Base-by-base conservation (phyloP, 2,329 filamentous ascomycete genomes). In the Elsinoe ampelina region DNA sequence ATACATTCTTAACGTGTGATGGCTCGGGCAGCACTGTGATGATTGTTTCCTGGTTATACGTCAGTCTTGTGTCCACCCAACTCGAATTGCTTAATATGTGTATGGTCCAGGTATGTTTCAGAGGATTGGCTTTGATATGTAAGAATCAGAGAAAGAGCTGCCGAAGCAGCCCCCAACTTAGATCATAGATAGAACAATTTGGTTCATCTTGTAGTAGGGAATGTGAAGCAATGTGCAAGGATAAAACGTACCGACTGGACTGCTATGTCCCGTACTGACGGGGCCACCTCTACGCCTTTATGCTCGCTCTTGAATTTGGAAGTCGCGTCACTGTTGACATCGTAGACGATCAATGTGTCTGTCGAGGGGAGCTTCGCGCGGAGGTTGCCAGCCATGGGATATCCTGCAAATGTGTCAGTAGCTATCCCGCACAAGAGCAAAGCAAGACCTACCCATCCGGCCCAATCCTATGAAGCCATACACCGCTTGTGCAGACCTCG, bases 21-120 rank as follows among this genome's bases (percentile, higher is more conserved):
- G 92, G 89, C 65, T 95, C 89, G 0, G 93, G 93, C 1, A 98
- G 81, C 58, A 89, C 90, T 11, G 91, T 95, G 57, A 98, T 83
- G 60, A 95, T 83, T 30, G 83, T 86, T 73, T 91, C 85, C 92
- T 96, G 63, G 34, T 13, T 5, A 13, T 20, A 19, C 35, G 4
- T 12, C 39, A 15, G 35, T 35, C 34, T 13, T 12, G 13, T 38
- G 47, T 12, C 11, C 30, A 42, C 8, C 4, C 2, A 30, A 7
- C 26, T 30, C 5, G 5, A 55, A 17, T 55, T 15, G 20, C 7
- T 57, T 15, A 35, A 41, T n/a, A 34, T 15, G n/a, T 47, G 38
- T n/a, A n/a, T 36, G 8, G 39, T 51, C 22, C 17, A 19, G 45
- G 48, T 63, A 62, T 20, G 61, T 63, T 70, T 85, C 83, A 86